A percentile compares a stretch with the other conserved stretches of the same genome.
phyloP scores from a whole-genome alignment of 345 rosid genomes.

The Mallotus nudiflorus region DNA sequence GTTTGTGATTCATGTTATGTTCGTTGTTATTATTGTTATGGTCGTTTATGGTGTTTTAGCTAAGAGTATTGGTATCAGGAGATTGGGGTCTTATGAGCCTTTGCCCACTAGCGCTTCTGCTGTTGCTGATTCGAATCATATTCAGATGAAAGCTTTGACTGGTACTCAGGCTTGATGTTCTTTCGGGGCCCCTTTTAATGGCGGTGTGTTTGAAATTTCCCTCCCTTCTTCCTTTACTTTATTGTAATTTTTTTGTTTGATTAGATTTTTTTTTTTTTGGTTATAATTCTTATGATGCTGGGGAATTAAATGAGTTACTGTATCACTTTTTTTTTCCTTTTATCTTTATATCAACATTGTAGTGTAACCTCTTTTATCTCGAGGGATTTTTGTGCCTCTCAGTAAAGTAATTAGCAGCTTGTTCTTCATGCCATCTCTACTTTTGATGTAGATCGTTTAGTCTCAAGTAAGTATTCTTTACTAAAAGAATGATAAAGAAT shows the following conservation, averaged over 20 bases:
- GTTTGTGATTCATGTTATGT: conserved; percentile 66
- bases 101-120: conserved; percentile 56
- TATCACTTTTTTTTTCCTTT: conserved; percentile 3
- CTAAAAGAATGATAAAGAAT: too few relatives aligned
- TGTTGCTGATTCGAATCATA: conserved; percentile 27
- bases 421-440: not conserved
- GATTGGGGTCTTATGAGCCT: conserved; percentile 75
- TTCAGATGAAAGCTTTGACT: conserved; percentile 83
- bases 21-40: conserved; percentile 57
- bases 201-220: too few relatives aligned
- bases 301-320: not conserved
- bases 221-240: not conserved
- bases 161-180: conserved; percentile 87
- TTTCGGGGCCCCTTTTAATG: too few relatives aligned
- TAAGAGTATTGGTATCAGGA: conserved; percentile 47
- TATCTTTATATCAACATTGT: not conserved
- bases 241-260: not conserved
- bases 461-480: too few relatives aligned
- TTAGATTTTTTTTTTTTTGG: not conserved
- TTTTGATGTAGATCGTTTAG: too few relatives aligned
- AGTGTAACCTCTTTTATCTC: not conserved
- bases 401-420: not conserved
- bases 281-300: not conserved
- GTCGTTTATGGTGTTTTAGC: conserved; percentile 55
- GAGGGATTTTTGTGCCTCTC: conserved; percentile 5